Evolutionary conservation across 495 filamentous ascomycete genomes (phyloP), one percentile per base, ranked within the genome.

Genomic region (Penicillium coprophilum): DNA sequence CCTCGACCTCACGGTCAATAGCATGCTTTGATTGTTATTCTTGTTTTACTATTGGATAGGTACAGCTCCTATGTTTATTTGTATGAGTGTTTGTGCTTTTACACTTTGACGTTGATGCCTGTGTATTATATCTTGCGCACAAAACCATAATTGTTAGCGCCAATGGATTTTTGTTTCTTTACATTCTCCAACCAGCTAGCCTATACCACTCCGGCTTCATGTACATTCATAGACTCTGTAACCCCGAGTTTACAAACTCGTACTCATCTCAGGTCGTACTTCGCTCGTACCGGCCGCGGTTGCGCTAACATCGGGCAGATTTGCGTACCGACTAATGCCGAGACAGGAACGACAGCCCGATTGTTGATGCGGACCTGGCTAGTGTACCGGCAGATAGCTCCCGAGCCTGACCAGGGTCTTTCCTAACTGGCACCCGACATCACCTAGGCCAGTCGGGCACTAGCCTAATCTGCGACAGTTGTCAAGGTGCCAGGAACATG

Each of bases 1-100:
- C 64, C 64, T 64, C 61, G 73, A 74, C 75, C 74, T 71, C 76
- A 59, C 73, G 72, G 75, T 76, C 72, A 65, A 62, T 62, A 56
- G 54, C 61, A 69, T 50, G 50, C 58, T 66, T 57, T 55, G 62
- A 51, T 54, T 63, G 54, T 46, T 62, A 57, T 63, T 67, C 63
- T 61, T 65, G 61, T 68, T 62, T 53, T 67, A 48, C 38, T 58
- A 31, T 52, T 46, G 52, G 41, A 53, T 53, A 36, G 53, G 44
- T 32, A 15, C 13, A 63, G 39, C 39, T 51, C 41, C 52, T n/a
- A 30, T 27, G 41, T 34, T 55, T 61, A 56, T 43, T 60, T 63
- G 53, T 52, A 40, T 49, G 55, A 59, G 46, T 57, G 28, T 38
- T 46, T 49, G 45, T 60, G 52, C 27, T 21, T 47, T 32, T 47